Percentiles rank a stretch among this genome's conserved stretches.
These are phyloP conservation scores for slime mould (Dictyostelium discoideum) DNA, from an alignment of 78 protist species.

Conservation along the genomic window dicty_2.7 NC_007089.4:3919001-3919500, in stretches of 20 bases:
- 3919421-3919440: background rate
- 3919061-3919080: background rate
- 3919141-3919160: background rate
- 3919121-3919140: background rate
- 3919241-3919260: background rate
- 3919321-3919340: background rate
- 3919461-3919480: background rate
- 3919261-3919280: background rate
- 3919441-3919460: background rate
- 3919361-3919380: background rate
- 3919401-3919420: background rate
- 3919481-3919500: background rate
- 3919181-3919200: background rate
- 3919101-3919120: background rate
- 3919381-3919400: background rate
- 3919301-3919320: background rate
- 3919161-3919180: background rate
- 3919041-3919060: background rate
- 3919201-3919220: background rate
- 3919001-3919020: too few species aligned
- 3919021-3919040: too few species aligned
- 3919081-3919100: background rate
- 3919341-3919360: background rate
- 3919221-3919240: background rate
- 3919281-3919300: background rate